Evolutionary conservation across 768 basidiomycete species (phyloP).

Genomic region (Kwoniella dendrophila): DNA sequence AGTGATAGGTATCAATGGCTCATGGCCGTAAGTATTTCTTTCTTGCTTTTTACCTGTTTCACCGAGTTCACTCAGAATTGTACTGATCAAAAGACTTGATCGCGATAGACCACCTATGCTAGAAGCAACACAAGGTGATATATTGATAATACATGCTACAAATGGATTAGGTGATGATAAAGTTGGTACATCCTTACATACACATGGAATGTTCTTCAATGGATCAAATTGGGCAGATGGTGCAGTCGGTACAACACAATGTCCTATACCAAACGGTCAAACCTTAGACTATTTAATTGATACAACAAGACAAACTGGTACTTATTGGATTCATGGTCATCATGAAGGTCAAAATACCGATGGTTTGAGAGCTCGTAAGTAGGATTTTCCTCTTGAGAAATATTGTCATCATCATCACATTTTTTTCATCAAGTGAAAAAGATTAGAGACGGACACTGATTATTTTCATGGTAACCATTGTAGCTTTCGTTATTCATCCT

Average conservation of each 20-base stretch:
- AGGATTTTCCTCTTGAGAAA: neutral
- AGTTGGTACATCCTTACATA: conserved; percentile 71
- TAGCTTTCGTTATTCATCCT: conserved; percentile 71
- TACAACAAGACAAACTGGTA: conserved; percentile 23
- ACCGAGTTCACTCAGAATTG: neutral
- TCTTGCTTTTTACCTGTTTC: neutral
- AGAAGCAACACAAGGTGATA: conserved; percentile 70
- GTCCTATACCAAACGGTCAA: conserved; percentile 70
- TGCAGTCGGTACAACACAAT: conserved; percentile 78
- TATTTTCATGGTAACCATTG: neutral
- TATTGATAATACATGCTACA: conserved; percentile 71
- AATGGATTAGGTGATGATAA: conserved; percentile 65
- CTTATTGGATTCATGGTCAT: conserved; percentile 54
- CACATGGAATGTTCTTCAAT: conserved; percentile 96
- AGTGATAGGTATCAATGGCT: conserved; percentile 84
- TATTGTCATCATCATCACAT: conserved; percentile 73
- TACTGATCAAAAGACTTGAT: no score
- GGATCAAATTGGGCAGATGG: conserved; percentile 86
- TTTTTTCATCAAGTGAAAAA: conserved; percentile 60
- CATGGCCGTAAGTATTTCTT: conserved; percentile 80
- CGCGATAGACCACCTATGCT: conserved; percentile 82
- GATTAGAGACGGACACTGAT: conserved; percentile 62
- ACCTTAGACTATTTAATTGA: conserved; percentile 76
- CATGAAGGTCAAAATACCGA: conserved; percentile 77
- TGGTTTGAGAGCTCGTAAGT: conserved; percentile 71